These are phyloP conservation scores for Suhomyces anneliseae DNA, from an alignment of 1,139 yeast species.

Conservation along the genomic window DNA sequence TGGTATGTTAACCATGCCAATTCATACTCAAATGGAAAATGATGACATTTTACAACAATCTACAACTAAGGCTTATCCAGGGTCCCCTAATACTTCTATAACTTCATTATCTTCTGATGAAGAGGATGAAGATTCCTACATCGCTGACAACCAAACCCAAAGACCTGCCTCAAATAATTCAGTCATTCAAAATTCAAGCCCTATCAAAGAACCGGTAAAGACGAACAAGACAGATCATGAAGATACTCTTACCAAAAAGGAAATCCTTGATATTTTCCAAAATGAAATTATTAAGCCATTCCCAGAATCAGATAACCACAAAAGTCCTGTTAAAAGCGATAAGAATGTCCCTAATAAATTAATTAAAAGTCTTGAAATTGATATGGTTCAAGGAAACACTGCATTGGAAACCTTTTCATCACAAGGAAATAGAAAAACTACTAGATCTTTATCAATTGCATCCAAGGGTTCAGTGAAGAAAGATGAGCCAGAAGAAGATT, in stretches of 20 bases:
- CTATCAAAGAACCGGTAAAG: background rate
- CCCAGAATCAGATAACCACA: slow-evolving; percentile 9
- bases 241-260: slow-evolving; percentile 23
- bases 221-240: background rate
- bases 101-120: slow-evolving; percentile 5
- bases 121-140: background rate
- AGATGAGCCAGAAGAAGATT: background rate
- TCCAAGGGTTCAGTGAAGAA: background rate
- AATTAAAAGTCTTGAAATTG: slow-evolving; percentile 22
- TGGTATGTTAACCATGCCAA: slow-evolving; percentile 56
- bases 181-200: background rate
- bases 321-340: slow-evolving; percentile 17
- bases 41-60: slow-evolving; percentile 6
- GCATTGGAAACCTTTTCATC: slow-evolving; percentile 1
- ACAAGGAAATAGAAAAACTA: background rate
- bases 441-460: background rate
- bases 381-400: slow-evolving; percentile 21
- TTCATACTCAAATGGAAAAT: slow-evolving; percentile 14
- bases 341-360: slow-evolving; percentile 8
- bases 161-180: background rate
- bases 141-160: background rate
- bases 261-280: slow-evolving; percentile 26
- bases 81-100: slow-evolving; percentile 1
- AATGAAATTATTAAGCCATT: slow-evolving; percentile 16
- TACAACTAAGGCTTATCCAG: background rate